Conservation (phyloP, 2,329 filamentous ascomycete genomes). For the Aspergillus pseudonomiae region DNA sequence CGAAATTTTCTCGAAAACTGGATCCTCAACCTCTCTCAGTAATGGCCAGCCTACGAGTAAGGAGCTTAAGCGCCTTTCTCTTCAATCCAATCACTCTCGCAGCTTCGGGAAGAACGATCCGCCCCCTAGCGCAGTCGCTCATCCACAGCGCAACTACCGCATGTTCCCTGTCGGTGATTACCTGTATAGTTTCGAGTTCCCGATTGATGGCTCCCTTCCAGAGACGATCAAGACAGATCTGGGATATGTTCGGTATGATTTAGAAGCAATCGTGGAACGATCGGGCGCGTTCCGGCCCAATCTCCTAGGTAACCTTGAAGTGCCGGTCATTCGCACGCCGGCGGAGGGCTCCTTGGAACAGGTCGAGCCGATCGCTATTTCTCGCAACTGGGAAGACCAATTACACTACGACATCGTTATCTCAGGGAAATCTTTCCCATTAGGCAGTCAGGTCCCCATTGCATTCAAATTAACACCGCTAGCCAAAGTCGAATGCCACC, state of each 20-base stretch:
- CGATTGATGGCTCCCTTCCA: conserved; percentile 73
- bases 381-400: conserved; percentile 91
- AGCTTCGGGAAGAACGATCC: conserved; percentile 83
- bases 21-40: conserved; percentile 47
- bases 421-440: conserved; percentile 90
- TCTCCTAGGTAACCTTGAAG: conserved; percentile 77
- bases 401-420: conserved; percentile 96
- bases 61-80: conserved; percentile 69
- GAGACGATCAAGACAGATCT: conserved; percentile 88
- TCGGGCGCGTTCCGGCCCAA: conserved; percentile 90
- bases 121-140: conserved; percentile 55
- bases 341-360: conserved; percentile 87
- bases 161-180: conserved; percentile 78
- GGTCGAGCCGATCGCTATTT: conserved; percentile 91
- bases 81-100: conserved; percentile 78
- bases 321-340: conserved; percentile 80
- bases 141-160: conserved; percentile 80
- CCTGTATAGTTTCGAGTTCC: conserved; percentile 78
- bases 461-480: conserved; percentile 91
- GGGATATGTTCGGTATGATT: conserved; percentile 83
- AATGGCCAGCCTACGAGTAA: conserved; percentile 44
- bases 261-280: conserved; percentile 82
- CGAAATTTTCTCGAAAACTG: conserved; percentile 45
- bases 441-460: conserved; percentile 85
- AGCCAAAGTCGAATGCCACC: conserved; percentile 90